Conservation (phyloP, 1,284 basidiomycete genomes). For the Irpex rosettiformis region DNA sequence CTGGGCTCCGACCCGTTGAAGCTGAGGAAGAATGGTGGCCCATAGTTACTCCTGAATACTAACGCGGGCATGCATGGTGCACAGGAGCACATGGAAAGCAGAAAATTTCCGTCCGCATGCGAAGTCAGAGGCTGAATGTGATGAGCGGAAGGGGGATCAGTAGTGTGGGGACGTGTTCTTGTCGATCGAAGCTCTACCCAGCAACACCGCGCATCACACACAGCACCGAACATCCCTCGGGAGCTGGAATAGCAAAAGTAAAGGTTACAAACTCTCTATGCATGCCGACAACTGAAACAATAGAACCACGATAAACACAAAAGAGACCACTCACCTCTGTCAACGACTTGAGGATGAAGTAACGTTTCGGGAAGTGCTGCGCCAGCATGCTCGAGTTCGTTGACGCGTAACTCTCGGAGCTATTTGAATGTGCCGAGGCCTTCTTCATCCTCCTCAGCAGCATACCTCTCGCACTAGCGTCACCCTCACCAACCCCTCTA, state of each 20-base stretch:
- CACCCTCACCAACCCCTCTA: no score
- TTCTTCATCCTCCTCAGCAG: slow-evolving; percentile 13
- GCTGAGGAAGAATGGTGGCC: neutral
- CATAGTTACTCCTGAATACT: neutral
- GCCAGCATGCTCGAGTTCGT: slow-evolving; percentile 73
- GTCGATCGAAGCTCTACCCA: neutral
- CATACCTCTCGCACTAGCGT: slow-evolving; percentile 10
- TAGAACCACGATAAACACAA: neutral
- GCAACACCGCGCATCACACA: neutral
- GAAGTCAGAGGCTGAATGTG: no score
- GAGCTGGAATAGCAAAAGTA: neutral
- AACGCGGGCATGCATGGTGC: no score
- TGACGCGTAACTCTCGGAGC: slow-evolving; percentile 64
- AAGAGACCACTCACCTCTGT: slow-evolving; percentile 55
- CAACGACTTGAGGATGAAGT: slow-evolving; percentile 90
- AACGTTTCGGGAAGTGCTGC: slow-evolving; percentile 80
- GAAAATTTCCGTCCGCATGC: no score
- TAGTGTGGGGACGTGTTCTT: neutral
- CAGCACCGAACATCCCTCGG: slow-evolving; percentile 1
- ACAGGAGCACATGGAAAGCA: no score
- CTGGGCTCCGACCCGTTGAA: no score
- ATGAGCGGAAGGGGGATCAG: no score
- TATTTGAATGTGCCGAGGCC: slow-evolving; percentile 47
- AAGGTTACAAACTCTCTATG: no score
- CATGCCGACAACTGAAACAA: no score